These are phyloP conservation scores for Mycena maculata DNA, from an alignment of 768 basidiomycete genomes.

Conservation along the genomic window DNA sequence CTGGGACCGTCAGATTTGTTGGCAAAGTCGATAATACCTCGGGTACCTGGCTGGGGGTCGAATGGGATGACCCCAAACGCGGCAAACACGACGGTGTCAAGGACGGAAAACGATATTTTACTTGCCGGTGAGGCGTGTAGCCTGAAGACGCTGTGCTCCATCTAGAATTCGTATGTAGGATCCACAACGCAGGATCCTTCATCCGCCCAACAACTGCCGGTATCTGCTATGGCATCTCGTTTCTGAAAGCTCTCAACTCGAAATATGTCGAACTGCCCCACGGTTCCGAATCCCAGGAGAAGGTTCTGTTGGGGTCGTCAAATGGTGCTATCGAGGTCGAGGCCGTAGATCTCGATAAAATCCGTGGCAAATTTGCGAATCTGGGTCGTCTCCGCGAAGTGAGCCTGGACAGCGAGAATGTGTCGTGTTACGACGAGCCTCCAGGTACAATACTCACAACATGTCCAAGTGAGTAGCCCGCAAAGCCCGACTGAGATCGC, in stretches of 20 bases:
- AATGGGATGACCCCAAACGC: conserved; percentile 89
- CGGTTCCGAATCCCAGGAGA: conserved; percentile 66
- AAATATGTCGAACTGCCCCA: conserved; percentile 82
- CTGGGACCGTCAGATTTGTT: conserved; percentile 78
- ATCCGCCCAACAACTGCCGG: conserved; percentile 75
- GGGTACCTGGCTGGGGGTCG: conserved; percentile 93
- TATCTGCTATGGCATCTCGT: conserved; percentile 73
- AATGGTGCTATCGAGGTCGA: conserved; percentile 87
- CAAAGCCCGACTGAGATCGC: conserved; percentile 15
- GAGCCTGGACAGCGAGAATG: conserved; percentile 78
- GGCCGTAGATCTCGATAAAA: conserved; percentile 84
- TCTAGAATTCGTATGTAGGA: conserved; percentile 50
- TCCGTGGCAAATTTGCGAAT: conserved; percentile 75
- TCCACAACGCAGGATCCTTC: conserved; percentile 79
- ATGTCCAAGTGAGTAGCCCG: conserved; percentile 72
- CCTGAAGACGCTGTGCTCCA: neutral
- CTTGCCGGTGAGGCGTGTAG: conserved; percentile 68
- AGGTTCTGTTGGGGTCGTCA: conserved; percentile 82
- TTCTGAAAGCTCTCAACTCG: conserved; percentile 75
- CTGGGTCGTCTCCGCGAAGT: conserved; percentile 79
- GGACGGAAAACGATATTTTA: conserved; percentile 82
- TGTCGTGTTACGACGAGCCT: conserved; percentile 62
- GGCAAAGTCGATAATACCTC: conserved; percentile 72
- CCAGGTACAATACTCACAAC: conserved; percentile 63
- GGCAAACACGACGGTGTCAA: conserved; percentile 92